Percentiles rank a stretch among this genome's conserved stretches.
Conservation (phyloP, 2,329 filamentous ascomycete species). For the Alternaria incomplexa region DNA sequence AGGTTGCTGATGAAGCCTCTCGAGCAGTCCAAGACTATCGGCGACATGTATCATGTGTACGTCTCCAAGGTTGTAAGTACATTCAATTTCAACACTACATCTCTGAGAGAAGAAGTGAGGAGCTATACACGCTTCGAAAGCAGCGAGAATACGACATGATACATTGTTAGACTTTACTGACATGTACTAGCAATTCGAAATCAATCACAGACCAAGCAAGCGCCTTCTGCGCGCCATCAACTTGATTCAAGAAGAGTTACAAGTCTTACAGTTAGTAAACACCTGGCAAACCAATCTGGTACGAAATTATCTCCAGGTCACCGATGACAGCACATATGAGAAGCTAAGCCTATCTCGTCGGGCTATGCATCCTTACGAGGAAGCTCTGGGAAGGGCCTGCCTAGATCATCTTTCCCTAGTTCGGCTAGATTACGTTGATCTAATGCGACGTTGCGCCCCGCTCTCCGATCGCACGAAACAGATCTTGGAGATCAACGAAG, state of each 20-base stretch:
- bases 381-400: conserved; percentile 28
- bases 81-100: background rate
- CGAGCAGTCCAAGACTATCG: conserved; percentile 30
- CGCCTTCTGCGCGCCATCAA: conserved; percentile 42
- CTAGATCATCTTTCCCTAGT: conserved; percentile 26
- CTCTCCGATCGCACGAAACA: conserved; percentile 43
- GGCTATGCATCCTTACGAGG: conserved; percentile 31
- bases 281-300: conserved; percentile 36
- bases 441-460: conserved; percentile 34
- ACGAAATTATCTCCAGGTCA: conserved; percentile 30
- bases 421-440: conserved; percentile 32
- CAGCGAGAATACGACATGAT: background rate
- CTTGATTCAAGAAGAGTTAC: conserved; percentile 41
- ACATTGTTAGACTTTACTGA: conserved; percentile 5
- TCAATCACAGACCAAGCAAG: conserved; percentile 42
- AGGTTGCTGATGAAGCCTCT: conserved; percentile 38
- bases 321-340: conserved; percentile 34
- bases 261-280: conserved; percentile 31
- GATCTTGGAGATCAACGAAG: conserved; percentile 43
- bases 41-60: conserved; percentile 42
- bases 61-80: conserved; percentile 37
- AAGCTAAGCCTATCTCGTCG: conserved; percentile 24
- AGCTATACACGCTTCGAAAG: background rate
- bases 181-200: conserved; percentile 40
- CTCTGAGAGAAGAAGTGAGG: background rate